Conservation (phyloP, 2,329 filamentous ascomycete species). For the Tolypocladium sp. region DNA sequence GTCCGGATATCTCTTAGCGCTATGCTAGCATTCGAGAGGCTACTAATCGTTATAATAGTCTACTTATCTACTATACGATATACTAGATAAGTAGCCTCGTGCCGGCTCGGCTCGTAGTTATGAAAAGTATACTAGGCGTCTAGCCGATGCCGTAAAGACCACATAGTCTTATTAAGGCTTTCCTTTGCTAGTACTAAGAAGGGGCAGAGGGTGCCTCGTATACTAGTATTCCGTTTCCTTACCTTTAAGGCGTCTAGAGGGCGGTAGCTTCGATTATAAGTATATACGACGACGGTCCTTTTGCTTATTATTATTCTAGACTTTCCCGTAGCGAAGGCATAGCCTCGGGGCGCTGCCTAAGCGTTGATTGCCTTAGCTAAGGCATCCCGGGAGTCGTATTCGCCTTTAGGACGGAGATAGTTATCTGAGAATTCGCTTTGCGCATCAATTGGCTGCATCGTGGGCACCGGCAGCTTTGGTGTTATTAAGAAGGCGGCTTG, state of each 20-base stretch:
- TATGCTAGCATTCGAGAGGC: background rate
- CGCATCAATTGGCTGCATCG: too few species aligned
- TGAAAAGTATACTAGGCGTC: constrained; percentile 1
- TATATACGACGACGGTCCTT: too few species aligned
- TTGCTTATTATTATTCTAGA: too few species aligned
- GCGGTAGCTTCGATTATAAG: background rate
- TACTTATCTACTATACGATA: constrained; percentile 1
- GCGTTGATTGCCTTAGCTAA: background rate
- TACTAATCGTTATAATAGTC: background rate
- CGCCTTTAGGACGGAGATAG: background rate
- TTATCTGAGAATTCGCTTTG: background rate
- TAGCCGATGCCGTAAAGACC: constrained; percentile 1
- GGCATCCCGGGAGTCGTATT: background rate
- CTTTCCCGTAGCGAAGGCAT: background rate
- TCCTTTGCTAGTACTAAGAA: constrained; percentile 2
- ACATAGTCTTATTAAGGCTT: background rate
- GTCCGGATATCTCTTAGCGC: constrained; percentile 8
- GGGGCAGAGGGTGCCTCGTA: background rate
- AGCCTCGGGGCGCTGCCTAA: background rate
- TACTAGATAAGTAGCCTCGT: background rate
- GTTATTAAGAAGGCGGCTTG: too few species aligned
- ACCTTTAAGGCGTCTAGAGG: background rate
- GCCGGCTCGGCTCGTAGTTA: constrained; percentile 1
- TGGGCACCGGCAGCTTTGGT: too few species aligned
- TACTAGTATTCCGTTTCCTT: background rate